Base-by-base conservation (phyloP, 2,329 filamentous ascomycete species). In the Penicillium sp. region DNA sequence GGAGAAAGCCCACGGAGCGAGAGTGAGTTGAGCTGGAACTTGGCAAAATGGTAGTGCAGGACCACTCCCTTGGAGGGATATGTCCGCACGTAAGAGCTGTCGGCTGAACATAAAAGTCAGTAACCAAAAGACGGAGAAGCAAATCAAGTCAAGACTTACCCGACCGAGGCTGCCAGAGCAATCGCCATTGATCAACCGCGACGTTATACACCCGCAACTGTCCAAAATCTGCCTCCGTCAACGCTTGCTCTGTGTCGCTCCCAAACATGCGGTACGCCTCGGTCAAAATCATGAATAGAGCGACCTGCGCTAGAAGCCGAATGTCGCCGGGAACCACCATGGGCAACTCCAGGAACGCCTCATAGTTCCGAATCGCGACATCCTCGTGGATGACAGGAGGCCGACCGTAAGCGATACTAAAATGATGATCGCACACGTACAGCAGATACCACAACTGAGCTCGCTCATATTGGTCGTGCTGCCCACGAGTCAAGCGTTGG, bases 401-500 rank as follows among this genome's bases (percentile, higher is more conserved):
- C 2, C 86, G 77, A 2, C 84, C 84, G 55, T 88, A 87, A 0
- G 86, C 74, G 22, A 86, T 87, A 18, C 84, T 85, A 31, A 88
- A 84, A 69, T 89, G 86, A 60, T 87, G 86, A 65, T 89, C 86
- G 66, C 85, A 88, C 1, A 87, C 84, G 65, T 88, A 89, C 0
- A 87, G 72, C 36, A 87, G 69, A 69, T 87, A 88, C 85, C 85
- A 88, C 13, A 88, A 71, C 19, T 86, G 78, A 4, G 85, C 79
- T 37, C 81, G 80, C 58, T 87, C 83, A 56, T 82, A 80, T 55
- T 83, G 78, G 61, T 83, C 78, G 7, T 63, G 72, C 36, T 79
- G 76, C 0, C 81, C 81, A 31, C 78, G 77, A 1, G 82, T 74
- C 44, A 82, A 76, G 64, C 81, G 81, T 47, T 79, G 77, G 57